Conservation (phyloP, 371 early-diverging fungal species). For the Mucor lusitanicus region DNA sequence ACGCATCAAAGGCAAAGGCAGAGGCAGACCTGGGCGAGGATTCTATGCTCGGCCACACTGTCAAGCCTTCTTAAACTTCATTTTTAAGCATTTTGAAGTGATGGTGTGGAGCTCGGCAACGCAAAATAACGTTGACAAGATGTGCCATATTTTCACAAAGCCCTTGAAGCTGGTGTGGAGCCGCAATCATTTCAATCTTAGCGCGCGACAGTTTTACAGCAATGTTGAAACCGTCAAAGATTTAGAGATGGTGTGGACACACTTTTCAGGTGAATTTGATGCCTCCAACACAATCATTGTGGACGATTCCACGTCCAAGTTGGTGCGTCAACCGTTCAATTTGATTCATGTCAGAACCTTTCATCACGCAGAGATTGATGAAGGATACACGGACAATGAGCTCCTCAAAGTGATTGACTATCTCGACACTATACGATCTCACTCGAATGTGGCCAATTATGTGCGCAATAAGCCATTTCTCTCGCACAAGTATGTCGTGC, state of each 20-base stretch:
- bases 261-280: slow-evolving; percentile 40
- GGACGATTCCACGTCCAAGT: slow-evolving; percentile 68
- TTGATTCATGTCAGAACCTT: slow-evolving; percentile 42
- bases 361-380: slow-evolving; percentile 6
- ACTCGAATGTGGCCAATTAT: slow-evolving; percentile 50
- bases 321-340: slow-evolving; percentile 63
- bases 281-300: slow-evolving; percentile 67
- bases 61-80: slow-evolving; percentile 57
- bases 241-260: slow-evolving; percentile 52
- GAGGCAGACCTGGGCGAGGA: too few relatives aligned
- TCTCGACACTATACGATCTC: slow-evolving; percentile 36
- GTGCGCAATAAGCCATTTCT: slow-evolving; percentile 45
- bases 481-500: not conserved
- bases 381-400: slow-evolving; percentile 41
- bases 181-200: slow-evolving; percentile 58
- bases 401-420: slow-evolving; percentile 50
- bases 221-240: slow-evolving; percentile 68
- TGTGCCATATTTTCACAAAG: slow-evolving; percentile 56
- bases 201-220: slow-evolving; percentile 35
- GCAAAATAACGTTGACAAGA: slow-evolving; percentile 53
- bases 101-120: slow-evolving; percentile 83
- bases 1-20: slow-evolving; percentile 29
- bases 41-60: slow-evolving; percentile 54
- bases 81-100: slow-evolving; percentile 62
- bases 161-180: slow-evolving; percentile 58